Conservation (phyloP, 768 basidiomycete genomes). For the Boletus sp. region DNA sequence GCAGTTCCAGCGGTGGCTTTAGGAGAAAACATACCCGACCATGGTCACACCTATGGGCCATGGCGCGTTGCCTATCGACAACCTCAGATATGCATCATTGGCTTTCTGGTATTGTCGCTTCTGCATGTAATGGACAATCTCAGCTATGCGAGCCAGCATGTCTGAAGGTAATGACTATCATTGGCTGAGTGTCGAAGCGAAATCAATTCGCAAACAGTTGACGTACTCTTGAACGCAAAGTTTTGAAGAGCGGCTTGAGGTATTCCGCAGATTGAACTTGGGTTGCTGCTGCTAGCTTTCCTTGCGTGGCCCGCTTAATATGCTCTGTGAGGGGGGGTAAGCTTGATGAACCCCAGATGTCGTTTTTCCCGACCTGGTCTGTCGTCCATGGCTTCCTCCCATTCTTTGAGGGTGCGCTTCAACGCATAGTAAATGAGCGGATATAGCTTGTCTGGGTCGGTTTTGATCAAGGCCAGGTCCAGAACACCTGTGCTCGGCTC, state of each 20-base stretch:
- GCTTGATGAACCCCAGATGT: neutral
- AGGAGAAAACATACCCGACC: slow-evolving; percentile 72
- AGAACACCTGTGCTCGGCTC: slow-evolving; percentile 54
- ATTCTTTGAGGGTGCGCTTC: slow-evolving; percentile 90
- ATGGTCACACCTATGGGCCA: slow-evolving; percentile 99
- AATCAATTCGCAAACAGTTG: neutral
- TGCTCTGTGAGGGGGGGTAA: slow-evolving; percentile 48
- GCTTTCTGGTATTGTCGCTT: slow-evolving; percentile 91
- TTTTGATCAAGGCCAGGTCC: slow-evolving; percentile 79
- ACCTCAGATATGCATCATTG: slow-evolving; percentile 94
- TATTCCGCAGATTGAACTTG: slow-evolving; percentile 96
- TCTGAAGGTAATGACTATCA: slow-evolving; percentile 73
- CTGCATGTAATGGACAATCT: slow-evolving; percentile 97
- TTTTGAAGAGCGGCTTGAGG: slow-evolving; percentile 93
- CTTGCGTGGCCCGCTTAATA: slow-evolving; percentile 84
- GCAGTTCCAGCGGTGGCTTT: neutral
- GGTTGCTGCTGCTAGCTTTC: slow-evolving; percentile 91
- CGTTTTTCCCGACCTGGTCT: slow-evolving; percentile 63
- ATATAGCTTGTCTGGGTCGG: slow-evolving; percentile 92
- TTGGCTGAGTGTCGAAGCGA: slow-evolving; percentile 8
- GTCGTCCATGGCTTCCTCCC: slow-evolving; percentile 94
- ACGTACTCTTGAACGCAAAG: slow-evolving; percentile 80
- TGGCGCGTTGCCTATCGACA: slow-evolving; percentile 97
- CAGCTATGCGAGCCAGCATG: slow-evolving; percentile 80
- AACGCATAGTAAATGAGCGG: slow-evolving; percentile 96